Percentiles rank a stretch among this genome's conserved stretches.
phyloP scores from a whole-genome alignment of 345 rosid species.

The Luvunga scandens region DNA sequence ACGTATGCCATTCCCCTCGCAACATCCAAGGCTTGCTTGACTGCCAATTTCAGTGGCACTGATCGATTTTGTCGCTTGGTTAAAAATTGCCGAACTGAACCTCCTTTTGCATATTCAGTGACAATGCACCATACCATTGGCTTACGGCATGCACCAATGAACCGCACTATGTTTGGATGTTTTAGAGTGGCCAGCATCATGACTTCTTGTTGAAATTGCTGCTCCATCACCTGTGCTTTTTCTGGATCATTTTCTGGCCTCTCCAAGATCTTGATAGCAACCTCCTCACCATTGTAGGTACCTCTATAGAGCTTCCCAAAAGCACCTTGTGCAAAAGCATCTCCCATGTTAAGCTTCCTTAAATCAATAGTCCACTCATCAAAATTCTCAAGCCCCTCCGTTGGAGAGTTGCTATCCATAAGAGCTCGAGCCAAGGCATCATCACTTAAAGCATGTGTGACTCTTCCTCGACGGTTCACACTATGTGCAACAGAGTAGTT shows the following conservation, averaged over 20 bases:
- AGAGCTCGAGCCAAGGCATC: slow-evolving; percentile 42
- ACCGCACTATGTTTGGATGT: slow-evolving; percentile 42
- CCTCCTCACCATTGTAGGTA: slow-evolving; percentile 43
- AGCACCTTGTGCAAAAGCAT: slow-evolving; percentile 47
- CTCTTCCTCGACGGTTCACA: slow-evolving; percentile 34
- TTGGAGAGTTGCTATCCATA: slow-evolving; percentile 35
- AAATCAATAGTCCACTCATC: slow-evolving; percentile 44
- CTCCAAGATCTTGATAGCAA: slow-evolving; percentile 50
- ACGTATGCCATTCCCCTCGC: slow-evolving; percentile 49
- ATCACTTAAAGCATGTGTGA: slow-evolving; percentile 32
- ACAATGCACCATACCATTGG: slow-evolving; percentile 52
- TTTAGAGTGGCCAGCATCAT: slow-evolving; percentile 42
- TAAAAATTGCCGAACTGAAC: slow-evolving; percentile 41
- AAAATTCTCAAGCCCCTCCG: slow-evolving; percentile 33
- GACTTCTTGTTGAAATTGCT: slow-evolving; percentile 48
- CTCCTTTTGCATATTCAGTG: slow-evolving; percentile 47
- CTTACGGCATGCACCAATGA: slow-evolving; percentile 44
- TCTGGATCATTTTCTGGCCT: slow-evolving; percentile 40
- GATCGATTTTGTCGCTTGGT: slow-evolving; percentile 32
- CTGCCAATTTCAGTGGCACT: slow-evolving; percentile 40
- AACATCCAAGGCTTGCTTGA: slow-evolving; percentile 46
- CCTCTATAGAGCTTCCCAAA: slow-evolving; percentile 50
- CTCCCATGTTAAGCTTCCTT: slow-evolving; percentile 42
- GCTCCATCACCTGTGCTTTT: slow-evolving; percentile 39
- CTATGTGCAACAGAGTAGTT: slow-evolving; percentile 32